A percentile compares a stretch with the other conserved stretches of the same genome.
These are phyloP conservation scores for Neofusicoccum umdonicola DNA, from an alignment of 2,329 filamentous ascomycete species.

Conservation along the genomic window DNA sequence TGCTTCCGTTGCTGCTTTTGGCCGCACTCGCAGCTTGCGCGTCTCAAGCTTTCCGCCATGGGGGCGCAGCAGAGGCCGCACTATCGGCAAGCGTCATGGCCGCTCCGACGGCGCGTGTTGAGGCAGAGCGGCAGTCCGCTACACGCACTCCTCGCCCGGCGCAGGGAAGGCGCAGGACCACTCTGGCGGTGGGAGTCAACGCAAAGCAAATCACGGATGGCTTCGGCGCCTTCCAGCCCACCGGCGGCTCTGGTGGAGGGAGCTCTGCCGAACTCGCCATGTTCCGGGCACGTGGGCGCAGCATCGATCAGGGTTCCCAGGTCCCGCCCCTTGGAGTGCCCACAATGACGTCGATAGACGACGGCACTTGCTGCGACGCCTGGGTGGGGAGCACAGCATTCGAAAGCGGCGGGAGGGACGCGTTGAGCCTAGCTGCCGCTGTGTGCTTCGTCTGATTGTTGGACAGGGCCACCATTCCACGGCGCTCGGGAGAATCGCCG, in stretches of 20 bases:
- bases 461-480: neutral
- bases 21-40: constrained; percentile 9
- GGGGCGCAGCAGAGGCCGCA: constrained; percentile 3
- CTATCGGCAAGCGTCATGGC: neutral
- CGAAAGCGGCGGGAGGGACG: constrained; percentile 4
- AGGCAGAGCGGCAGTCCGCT: neutral
- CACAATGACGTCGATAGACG: constrained; percentile 12
- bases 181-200: neutral
- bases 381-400: constrained; percentile 1
- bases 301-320: constrained; percentile 16
- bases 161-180: neutral
- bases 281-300: constrained; percentile 16
- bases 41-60: constrained; percentile 4
- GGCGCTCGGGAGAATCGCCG: constrained; percentile 18
- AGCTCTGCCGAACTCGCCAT: constrained; percentile 15
- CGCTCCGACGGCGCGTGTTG: neutral
- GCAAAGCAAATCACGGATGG: constrained; percentile 1
- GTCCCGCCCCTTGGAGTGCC: constrained; percentile 10
- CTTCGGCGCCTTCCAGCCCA: constrained; percentile 7
- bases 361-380: constrained; percentile 3
- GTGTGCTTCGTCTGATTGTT: constrained; percentile 13
- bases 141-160: neutral
- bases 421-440: constrained; percentile 12
- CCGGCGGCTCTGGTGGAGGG: neutral
- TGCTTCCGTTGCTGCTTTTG: constrained; percentile 5